Conservation (phyloP, 2,329 filamentous ascomycete genomes). For the Fusarium agapanthi region DNA sequence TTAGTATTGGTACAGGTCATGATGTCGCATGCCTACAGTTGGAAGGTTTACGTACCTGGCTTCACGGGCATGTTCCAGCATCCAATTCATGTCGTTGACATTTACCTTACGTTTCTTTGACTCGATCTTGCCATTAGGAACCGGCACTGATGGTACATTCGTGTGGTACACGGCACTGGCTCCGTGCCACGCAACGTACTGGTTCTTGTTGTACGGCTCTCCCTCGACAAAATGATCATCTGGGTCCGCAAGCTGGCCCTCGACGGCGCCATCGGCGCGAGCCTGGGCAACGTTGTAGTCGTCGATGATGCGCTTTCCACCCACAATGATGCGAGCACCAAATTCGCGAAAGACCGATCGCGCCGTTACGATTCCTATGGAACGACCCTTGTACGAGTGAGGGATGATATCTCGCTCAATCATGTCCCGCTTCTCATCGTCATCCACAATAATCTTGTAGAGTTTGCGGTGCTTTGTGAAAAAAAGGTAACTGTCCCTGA, state of each 20-base stretch:
- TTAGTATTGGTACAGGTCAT: constrained; percentile 11
- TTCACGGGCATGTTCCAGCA: constrained; percentile 90
- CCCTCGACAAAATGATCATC: constrained; percentile 81
- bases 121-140: constrained; percentile 78
- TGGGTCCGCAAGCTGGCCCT: constrained; percentile 91
- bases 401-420: constrained; percentile 96
- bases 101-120: constrained; percentile 86
- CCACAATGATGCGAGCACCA: constrained; percentile 91
- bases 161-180: constrained; percentile 96
- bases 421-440: constrained; percentile 96
- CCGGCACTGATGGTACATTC: constrained; percentile 77
- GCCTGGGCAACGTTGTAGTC: constrained; percentile 87
- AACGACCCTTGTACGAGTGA: constrained; percentile 97
- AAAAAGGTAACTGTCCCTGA: constrained; percentile 97
- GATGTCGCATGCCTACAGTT: not conserved
- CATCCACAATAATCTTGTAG: constrained; percentile 97
- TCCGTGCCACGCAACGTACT: constrained; percentile 98
- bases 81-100: constrained; percentile 95
- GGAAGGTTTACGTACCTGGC: constrained; percentile 73
- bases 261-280: constrained; percentile 78
- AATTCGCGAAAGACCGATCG: constrained; percentile 98
- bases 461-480: constrained; percentile 97
- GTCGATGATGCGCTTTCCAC: constrained; percentile 84
- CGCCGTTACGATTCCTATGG: constrained; percentile 95
- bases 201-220: constrained; percentile 97